Evolutionary conservation across 23 red algal genomes (phyloP).

Genomic region (Gracilaria gracilis): DNA sequence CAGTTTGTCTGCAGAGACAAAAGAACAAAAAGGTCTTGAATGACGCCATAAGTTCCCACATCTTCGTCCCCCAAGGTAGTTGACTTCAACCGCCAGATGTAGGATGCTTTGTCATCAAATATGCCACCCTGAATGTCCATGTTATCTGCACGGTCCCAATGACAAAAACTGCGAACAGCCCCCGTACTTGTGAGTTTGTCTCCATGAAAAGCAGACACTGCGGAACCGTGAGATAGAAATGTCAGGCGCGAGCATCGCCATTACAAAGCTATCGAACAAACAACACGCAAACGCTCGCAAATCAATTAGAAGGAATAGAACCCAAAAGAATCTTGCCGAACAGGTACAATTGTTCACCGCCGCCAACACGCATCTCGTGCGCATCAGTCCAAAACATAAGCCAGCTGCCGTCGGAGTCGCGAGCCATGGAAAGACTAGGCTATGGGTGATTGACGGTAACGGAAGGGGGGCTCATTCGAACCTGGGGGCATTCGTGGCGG

Average conservation of each 20-base stretch:
- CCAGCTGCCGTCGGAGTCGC: constrained; percentile 37
- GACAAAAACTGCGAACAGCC: constrained; percentile 18
- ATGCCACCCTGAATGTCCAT: constrained; percentile 4
- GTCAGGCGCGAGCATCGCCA: too few relatives aligned
- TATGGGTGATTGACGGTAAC: not conserved
- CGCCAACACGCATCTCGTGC: constrained; percentile 77
- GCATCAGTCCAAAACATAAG: constrained; percentile 86
- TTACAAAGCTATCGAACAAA: too few relatives aligned
- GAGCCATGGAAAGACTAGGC: constrained; percentile 18
- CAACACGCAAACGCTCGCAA: constrained; percentile 55
- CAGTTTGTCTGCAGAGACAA: too few relatives aligned
- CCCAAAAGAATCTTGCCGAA: constrained; percentile 72
- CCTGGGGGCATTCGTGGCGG: not conserved
- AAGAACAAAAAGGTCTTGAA: too few relatives aligned
- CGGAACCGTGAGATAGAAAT: too few relatives aligned
- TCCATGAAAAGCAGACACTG: too few relatives aligned
- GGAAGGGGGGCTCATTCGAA: not conserved
- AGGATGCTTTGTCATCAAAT: constrained; percentile 21
- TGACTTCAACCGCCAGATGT: constrained; percentile 7
- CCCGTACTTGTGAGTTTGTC: too few relatives aligned
- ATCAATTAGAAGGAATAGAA: not conserved
- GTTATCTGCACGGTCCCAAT: constrained; percentile 27
- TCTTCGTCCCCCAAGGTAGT: not conserved
- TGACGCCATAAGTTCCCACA: too few relatives aligned
- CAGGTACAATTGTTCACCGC: constrained; percentile 74